Evolutionary conservation across 1,284 basidiomycete species (phyloP), one percentile per base, ranked within the genome.

Genomic region (Anthracocystis walkeri): DNA sequence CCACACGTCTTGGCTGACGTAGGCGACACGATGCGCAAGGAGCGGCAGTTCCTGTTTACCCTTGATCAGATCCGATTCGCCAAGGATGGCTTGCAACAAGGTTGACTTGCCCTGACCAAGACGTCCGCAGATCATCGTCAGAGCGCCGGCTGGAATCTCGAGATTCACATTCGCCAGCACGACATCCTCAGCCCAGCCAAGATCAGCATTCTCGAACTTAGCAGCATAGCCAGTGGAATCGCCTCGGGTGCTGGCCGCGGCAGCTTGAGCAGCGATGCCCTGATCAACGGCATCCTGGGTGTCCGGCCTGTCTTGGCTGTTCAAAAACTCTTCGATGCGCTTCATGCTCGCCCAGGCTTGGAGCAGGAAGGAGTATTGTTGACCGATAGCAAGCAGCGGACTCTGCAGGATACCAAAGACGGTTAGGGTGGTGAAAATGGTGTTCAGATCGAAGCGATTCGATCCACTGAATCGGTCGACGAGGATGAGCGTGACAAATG

Each of bases 91-190:
- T 21, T 69, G 68, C 7, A 85, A 60, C 11, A 84, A 67, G 2
- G 80, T 76, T 25, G 79, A 78, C 58, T 85, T 85, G 21, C 83
- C 83, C 7, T 76, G 58, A 18, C 83, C 83, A 2, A 81, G 59
- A 7, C 70, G 70, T 18, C 82, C 82, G 51, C 79, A 81, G 21
- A 85, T 65, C 46, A 85, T 71, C 7, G 73, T 80, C 25, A 83
- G 66, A 21, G 59, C 14, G 20, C 63, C 61, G 8, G 53, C 29
- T 2, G 72, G 69, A 27, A 83, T 72, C 16, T 66, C 52, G 35
- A 82, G 31, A 21, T 62, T 68, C 40, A 83, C 50, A 29, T 78
- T 44, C 14, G 55, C 40, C 3, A 75, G 64, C 21, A 75, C 68
- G 0, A 50, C 41, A 25, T 61, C 46, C 16, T 63, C 51, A 1